A percentile compares a stretch with the other conserved stretches of the same genome.
Evolutionary conservation across 108 stramenopile genomes (phyloP).

Genomic region (Nitzschia sp.): DNA sequence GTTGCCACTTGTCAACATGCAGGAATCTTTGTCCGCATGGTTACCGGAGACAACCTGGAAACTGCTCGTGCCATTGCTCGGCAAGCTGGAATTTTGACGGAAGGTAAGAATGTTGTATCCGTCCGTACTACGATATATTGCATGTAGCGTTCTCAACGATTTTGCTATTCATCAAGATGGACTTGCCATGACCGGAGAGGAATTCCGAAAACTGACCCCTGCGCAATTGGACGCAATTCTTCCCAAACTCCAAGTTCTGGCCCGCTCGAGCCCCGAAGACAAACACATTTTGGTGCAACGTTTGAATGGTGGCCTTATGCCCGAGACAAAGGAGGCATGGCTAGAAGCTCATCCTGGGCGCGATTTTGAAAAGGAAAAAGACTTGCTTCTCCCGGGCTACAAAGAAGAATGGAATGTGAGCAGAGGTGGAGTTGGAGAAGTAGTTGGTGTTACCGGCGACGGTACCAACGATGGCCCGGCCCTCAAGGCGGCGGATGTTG

Average conservation of each 20-base stretch:
- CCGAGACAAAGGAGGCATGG: conserved; percentile 63
- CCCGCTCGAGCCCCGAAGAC: conserved; percentile 94
- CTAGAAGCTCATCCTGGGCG: conserved; percentile 54
- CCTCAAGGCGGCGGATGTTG: conserved; percentile 96
- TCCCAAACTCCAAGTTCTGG: conserved; percentile 88
- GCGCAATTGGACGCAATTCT: conserved; percentile 70
- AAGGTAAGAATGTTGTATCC: conserved; percentile 38
- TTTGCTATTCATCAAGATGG: conserved; percentile 42
- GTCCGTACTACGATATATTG: neutral
- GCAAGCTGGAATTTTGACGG: conserved; percentile 86
- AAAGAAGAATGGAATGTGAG: conserved; percentile 65
- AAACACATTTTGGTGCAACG: conserved; percentile 94
- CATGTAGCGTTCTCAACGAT: neutral
- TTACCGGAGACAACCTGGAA: conserved; percentile 95
- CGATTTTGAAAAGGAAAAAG: conserved; percentile 58
- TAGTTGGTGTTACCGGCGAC: conserved; percentile 98
- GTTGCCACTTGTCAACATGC: conserved; percentile 89
- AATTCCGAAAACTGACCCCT: conserved; percentile 78
- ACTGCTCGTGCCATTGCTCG: conserved; percentile 94
- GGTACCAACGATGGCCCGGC: conserved; percentile 98
- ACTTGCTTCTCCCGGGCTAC: conserved; percentile 70
- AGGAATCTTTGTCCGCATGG: conserved; percentile 96
- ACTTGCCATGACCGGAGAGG: conserved; percentile 76
- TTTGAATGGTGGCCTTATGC: conserved; percentile 81
- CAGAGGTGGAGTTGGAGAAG: conserved; percentile 70